These are phyloP conservation scores for Fraxinus sp. DNA, from an alignment of 305 asterid genomes.

Conservation along the genomic window DNA sequence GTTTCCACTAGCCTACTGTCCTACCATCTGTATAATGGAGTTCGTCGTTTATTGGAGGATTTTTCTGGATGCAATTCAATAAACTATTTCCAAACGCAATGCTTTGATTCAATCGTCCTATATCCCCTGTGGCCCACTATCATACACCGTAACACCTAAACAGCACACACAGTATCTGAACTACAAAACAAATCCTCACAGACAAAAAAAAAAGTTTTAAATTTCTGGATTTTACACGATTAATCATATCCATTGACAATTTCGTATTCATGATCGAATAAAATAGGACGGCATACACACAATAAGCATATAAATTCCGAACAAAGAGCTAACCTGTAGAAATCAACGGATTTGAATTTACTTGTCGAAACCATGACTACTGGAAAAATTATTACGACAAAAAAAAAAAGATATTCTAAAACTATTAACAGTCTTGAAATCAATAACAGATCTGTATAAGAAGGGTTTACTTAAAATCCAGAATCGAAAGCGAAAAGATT, in stretches of 20 bases:
- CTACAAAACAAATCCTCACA: not conserved
- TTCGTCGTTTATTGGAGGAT: too few species aligned
- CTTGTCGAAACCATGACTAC: conserved; percentile 67
- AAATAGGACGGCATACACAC: not conserved
- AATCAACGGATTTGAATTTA: conserved; percentile 90
- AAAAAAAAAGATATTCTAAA: not conserved
- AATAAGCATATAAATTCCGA: not conserved
- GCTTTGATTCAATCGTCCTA: not conserved
- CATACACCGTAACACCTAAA: not conserved
- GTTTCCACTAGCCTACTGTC: not conserved
- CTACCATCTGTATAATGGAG: too few species aligned
- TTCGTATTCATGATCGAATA: not conserved
- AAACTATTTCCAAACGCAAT: not conserved
- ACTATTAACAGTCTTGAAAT: not conserved
- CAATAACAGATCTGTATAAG: conserved; percentile 26
- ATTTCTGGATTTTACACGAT: not conserved
- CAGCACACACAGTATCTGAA: not conserved
- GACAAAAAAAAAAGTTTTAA: not conserved
- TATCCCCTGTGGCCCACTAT: not conserved
- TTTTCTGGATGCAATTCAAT: not conserved
- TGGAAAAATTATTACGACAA: not conserved
- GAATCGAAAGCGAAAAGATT: too few species aligned
- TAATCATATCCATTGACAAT: not conserved
- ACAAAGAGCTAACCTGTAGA: conserved; percentile 61
- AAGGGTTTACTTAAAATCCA: not conserved